Base-by-base conservation (phyloP, 2,329 filamentous ascomycete species). In the Alternaria solani region DNA sequence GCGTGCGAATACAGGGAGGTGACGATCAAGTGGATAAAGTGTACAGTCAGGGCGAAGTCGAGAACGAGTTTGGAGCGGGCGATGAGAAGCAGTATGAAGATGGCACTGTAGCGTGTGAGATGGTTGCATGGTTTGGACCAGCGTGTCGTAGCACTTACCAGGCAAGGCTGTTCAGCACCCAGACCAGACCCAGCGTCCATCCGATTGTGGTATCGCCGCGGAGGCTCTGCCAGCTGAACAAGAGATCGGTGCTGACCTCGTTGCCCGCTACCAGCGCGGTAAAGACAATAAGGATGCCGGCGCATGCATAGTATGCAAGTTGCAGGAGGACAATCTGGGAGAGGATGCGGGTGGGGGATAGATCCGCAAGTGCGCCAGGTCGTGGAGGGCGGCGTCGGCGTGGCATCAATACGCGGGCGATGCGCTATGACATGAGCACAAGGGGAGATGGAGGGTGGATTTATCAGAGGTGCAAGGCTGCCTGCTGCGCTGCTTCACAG, bases 51-150 rank as follows among this genome's bases (percentile, higher is more conserved):
- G 32, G 93, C 92, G 78, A 98, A 99, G 80, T 99, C 95, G 68
- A 93, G 93, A 51, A 98, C 91, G 62, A 98, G 90, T 79, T 98
- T 98, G 48, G 91, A 95, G 63, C 95, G 92, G 20, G 90, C 89
- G 68, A 99, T 88, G 59, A 98, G 83, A 55, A 94, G 81, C 51
- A 97, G 88, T 59, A 97, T 90, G 42, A 93, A 91, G 59, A 96
- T 88, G 42, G 92, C 88, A 75, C 94, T 98, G 73, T 60, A 1
- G 34, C 25, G 14, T 11, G 55, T 77, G 53, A 75, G 68, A 16
- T 18, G 3, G 11, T 14, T n/a, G 23, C 16, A 42, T 9, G 16
- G 6, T 9, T 18, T 56, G 20, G 25, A 26, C 11, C 30, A 23
- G 14, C 26, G 39, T 20, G 42, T 28, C 20, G 6, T 12, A 23